A percentile compares a stretch with the other conserved stretches of the same genome.
Conservation (phyloP, 2,329 filamentous ascomycete species). For the Cryphonectria nitschkei region DNA sequence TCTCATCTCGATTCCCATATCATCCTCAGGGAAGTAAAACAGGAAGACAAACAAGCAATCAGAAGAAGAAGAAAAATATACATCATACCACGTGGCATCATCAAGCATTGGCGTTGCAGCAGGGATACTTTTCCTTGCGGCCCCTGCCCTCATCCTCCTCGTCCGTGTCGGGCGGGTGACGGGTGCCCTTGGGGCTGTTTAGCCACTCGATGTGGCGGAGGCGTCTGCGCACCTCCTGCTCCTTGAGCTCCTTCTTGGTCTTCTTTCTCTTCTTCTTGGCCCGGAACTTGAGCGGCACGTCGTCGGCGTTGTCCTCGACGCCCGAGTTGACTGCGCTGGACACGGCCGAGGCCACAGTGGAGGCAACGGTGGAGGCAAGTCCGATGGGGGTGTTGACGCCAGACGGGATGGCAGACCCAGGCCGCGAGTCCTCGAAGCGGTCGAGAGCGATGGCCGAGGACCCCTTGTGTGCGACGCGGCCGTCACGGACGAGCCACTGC, state of each 20-base stretch:
- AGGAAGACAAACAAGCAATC: background rate
- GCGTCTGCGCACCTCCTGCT: constrained; percentile 83
- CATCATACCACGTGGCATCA: background rate
- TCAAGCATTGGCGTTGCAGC: constrained; percentile 15
- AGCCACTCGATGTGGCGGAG: constrained; percentile 86
- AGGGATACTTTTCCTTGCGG: constrained; percentile 16
- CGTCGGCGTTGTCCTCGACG: constrained; percentile 72
- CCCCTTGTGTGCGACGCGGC: constrained; percentile 83
- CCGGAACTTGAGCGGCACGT: constrained; percentile 78
- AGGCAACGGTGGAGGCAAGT: constrained; percentile 56
- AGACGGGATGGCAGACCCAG: constrained; percentile 46
- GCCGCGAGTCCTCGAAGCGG: constrained; percentile 80
- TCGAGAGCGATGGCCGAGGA: constrained; percentile 73
- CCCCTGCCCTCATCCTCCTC: constrained; percentile 60
- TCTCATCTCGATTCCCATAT: background rate
- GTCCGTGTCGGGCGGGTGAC: constrained; percentile 75
- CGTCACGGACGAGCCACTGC: constrained; percentile 92
- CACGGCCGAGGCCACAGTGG: constrained; percentile 54
- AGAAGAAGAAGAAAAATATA: too few species aligned
- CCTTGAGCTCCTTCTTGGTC: constrained; percentile 95
- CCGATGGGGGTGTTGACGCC: constrained; percentile 39
- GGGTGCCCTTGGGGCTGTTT: constrained; percentile 83
- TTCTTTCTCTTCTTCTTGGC: constrained; percentile 92
- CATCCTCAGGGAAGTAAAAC: background rate
- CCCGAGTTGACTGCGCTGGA: constrained; percentile 76